These are phyloP conservation scores for Chamaenerion angustifolium DNA, from an alignment of 345 rosid genomes.

Conservation along the genomic window DNA sequence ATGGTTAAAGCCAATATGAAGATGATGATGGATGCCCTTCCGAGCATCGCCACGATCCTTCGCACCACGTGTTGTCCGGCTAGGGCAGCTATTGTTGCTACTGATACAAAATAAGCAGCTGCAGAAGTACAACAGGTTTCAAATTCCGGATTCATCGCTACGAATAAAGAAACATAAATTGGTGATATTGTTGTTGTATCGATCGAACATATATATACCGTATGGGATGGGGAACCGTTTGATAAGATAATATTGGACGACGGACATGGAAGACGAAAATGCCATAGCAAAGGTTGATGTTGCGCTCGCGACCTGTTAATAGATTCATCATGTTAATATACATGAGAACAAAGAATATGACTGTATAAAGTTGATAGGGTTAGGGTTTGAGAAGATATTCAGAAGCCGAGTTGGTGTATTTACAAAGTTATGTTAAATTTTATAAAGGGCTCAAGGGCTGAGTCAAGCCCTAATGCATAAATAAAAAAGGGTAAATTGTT, in stretches of 20 bases:
- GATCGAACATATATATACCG: no score
- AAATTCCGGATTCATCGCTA: background rate
- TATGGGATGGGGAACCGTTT: constrained; percentile 53
- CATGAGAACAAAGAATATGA: no score
- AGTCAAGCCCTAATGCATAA: no score
- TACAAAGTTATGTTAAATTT: no score
- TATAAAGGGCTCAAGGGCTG: no score
- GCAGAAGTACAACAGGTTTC: constrained; percentile 7
- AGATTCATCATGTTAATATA: no score
- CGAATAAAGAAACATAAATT: no score
- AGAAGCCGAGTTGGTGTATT: no score
- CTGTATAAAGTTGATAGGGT: no score
- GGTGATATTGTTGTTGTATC: no score
- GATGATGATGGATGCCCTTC: constrained; percentile 56
- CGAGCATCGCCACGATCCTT: constrained; percentile 35
- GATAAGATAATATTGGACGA: constrained; percentile 48
- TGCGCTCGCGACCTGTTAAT: constrained; percentile 40
- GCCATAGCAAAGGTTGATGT: constrained; percentile 59
- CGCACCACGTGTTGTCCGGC: constrained; percentile 52
- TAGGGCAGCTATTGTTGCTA: constrained; percentile 49
- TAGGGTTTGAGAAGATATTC: no score
- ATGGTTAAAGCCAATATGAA: constrained; percentile 57
- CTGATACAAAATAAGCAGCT: constrained; percentile 41
- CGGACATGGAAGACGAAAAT: constrained; percentile 66
- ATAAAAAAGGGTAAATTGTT: no score